Evolutionary conservation across 73 alveolate species (phyloP).

Genomic region (Urostyla sp.): DNA sequence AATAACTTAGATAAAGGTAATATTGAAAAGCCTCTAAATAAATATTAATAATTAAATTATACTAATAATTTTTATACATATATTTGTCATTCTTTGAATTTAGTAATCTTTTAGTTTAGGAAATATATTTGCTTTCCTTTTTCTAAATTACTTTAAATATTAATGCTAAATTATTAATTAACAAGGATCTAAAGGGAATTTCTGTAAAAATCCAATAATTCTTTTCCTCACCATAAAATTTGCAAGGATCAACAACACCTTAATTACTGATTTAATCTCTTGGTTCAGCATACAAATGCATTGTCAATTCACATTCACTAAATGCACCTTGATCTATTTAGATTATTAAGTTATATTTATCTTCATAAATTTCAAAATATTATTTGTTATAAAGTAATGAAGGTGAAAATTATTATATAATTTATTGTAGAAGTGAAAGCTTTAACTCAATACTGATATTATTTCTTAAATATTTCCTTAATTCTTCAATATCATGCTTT

Average conservation of each 20-base stretch:
- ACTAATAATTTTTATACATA: too few relatives aligned
- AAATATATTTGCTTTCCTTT: not conserved
- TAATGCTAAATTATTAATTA: constrained; percentile 24
- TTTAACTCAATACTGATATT: too few relatives aligned
- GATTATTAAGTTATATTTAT: too few relatives aligned
- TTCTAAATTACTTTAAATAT: constrained; percentile 23
- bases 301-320: too few relatives aligned
- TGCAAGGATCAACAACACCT: constrained; percentile 28
- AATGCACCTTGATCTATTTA: too few relatives aligned
- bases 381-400: too few relatives aligned
- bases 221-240: not conserved
- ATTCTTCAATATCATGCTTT: constrained; percentile 38
- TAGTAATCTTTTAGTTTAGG: not conserved
- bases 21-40: constrained; percentile 40
- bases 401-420: constrained; percentile 18
- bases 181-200: constrained; percentile 24
- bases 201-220: constrained; percentile 2
- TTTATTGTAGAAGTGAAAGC: too few relatives aligned
- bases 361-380: too few relatives aligned
- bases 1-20: constrained; percentile 36
- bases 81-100: constrained; percentile 22
- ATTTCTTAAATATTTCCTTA: too few relatives aligned
- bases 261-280: too few relatives aligned
- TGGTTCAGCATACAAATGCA: too few relatives aligned
- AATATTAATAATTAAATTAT: constrained; percentile 1